These are phyloP conservation scores for Viridothelium virens DNA, from an alignment of 495 filamentous ascomycete species.

Conservation along the genomic window DNA sequence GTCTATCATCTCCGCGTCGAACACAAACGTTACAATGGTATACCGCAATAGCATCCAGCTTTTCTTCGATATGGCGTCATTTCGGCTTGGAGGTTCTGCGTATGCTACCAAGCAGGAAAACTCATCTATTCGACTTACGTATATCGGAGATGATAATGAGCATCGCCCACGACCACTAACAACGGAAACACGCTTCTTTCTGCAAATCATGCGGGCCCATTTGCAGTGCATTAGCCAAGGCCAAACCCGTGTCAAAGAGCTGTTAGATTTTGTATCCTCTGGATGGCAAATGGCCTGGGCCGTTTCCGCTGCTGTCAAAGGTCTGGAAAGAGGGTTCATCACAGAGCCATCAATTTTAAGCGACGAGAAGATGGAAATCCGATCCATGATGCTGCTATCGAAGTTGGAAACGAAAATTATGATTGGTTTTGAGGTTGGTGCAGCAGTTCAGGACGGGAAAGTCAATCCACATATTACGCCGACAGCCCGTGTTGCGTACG, in stretches of 20 bases:
- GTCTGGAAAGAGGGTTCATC: constrained; percentile 47
- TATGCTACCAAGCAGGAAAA: constrained; percentile 20
- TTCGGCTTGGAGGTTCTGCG: constrained; percentile 30
- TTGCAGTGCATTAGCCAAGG: constrained; percentile 47
- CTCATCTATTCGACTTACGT: constrained; percentile 42
- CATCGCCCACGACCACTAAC: constrained; percentile 33
- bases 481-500: constrained; percentile 53
- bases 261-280: constrained; percentile 47
- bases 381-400: constrained; percentile 47
- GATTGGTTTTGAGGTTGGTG: constrained; percentile 45
- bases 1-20: constrained; percentile 57
- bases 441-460: constrained; percentile 35
- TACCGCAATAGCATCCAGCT: constrained; percentile 72
- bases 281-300: constrained; percentile 53
- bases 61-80: constrained; percentile 60
- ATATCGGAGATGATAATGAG: constrained; percentile 38
- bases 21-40: constrained; percentile 60
- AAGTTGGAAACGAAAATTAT: constrained; percentile 55
- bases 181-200: constrained; percentile 61
- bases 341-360: constrained; percentile 47
- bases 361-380: constrained; percentile 49
- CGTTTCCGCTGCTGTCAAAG: constrained; percentile 47
- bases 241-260: constrained; percentile 42
- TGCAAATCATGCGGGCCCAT: constrained; percentile 54
- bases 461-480: constrained; percentile 32